Percentiles rank a stretch among this genome's conserved stretches.
Evolutionary conservation across 306 rosid genomes (phyloP).

Genomic region (Corylus heterophylla): DNA sequence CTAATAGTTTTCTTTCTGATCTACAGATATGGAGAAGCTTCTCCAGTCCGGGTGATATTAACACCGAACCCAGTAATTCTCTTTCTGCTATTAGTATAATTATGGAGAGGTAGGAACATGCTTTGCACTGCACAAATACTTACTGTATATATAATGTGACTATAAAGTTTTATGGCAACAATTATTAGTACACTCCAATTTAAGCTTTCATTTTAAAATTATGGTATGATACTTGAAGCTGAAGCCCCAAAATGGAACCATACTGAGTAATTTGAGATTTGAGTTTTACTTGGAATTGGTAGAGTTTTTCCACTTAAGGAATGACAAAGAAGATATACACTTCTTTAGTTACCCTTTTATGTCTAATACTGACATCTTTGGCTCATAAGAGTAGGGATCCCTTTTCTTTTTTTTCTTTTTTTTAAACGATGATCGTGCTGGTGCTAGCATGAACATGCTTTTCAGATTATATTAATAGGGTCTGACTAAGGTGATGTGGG

Average conservation of each 20-base stretch:
- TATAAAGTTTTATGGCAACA: neutral
- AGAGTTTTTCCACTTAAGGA: neutral
- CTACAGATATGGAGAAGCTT: constrained; percentile 56
- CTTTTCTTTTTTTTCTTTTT: neutral
- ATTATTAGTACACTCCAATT: neutral
- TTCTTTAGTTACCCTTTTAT: neutral
- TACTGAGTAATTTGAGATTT: neutral
- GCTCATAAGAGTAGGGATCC: neutral
- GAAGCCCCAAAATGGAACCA: neutral
- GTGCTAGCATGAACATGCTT: neutral
- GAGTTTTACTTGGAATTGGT: neutral
- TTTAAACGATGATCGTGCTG: neutral
- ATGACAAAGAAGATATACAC: neutral
- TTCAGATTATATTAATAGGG: neutral
- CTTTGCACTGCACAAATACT: constrained; percentile 1
- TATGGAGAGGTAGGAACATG: constrained; percentile 62
- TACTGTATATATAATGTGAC: neutral
- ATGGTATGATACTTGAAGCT: constrained; percentile 1
- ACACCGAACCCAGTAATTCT: constrained; percentile 34
- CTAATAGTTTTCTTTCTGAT: constrained; percentile 27
- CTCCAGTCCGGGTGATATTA: constrained; percentile 41
- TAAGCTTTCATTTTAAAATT: neutral
- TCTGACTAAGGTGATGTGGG: neutral
- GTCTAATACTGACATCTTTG: neutral
- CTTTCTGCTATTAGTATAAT: constrained; percentile 41